phyloP scores from a whole-genome alignment of 2,329 filamentous ascomycete species.

The Pseudogymnoascus sp. region DNA sequence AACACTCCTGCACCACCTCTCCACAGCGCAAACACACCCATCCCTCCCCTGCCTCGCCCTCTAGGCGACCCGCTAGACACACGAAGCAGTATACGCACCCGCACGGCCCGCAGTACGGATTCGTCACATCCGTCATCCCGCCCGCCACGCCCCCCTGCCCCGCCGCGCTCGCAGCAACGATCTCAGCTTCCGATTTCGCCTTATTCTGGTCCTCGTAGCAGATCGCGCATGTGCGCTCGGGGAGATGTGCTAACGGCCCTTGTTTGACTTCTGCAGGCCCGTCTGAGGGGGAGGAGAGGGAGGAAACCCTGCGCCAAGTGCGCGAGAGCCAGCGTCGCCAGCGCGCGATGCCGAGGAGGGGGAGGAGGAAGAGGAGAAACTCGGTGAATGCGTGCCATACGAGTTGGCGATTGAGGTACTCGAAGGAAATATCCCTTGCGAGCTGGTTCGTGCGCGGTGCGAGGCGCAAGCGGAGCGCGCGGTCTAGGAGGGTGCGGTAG shows the following conservation, averaged over 20 bases:
- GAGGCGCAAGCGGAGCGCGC: slow-evolving; percentile 74
- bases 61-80: slow-evolving; percentile 82
- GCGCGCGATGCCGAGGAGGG: slow-evolving; percentile 85
- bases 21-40: slow-evolving; percentile 90
- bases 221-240: slow-evolving; percentile 90
- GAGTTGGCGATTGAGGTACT: slow-evolving; percentile 93
- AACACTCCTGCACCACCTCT: slow-evolving; percentile 73
- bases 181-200: slow-evolving; percentile 64
- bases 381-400: slow-evolving; percentile 99
- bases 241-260: slow-evolving; percentile 77
- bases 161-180: slow-evolving; percentile 59
- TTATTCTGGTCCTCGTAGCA: slow-evolving; percentile 90
- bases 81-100: slow-evolving; percentile 94
- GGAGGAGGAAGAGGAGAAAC: slow-evolving; percentile 94
- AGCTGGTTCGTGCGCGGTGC: slow-evolving; percentile 79
- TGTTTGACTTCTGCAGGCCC: slow-evolving; percentile 47
- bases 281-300: slow-evolving; percentile 45
- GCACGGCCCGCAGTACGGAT: slow-evolving; percentile 89
- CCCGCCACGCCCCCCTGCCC: slow-evolving; percentile 77
- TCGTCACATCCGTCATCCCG: slow-evolving; percentile 87
- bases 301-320: slow-evolving; percentile 75
- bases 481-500: slow-evolving; percentile 85
- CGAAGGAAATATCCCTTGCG: slow-evolving; percentile 87
- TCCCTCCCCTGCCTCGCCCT: slow-evolving; percentile 88
- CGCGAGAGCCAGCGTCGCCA: slow-evolving; percentile 87